Conservation (phyloP, 202 grass and related monocot genomes). For the Brachypodium distachyon region DNA sequence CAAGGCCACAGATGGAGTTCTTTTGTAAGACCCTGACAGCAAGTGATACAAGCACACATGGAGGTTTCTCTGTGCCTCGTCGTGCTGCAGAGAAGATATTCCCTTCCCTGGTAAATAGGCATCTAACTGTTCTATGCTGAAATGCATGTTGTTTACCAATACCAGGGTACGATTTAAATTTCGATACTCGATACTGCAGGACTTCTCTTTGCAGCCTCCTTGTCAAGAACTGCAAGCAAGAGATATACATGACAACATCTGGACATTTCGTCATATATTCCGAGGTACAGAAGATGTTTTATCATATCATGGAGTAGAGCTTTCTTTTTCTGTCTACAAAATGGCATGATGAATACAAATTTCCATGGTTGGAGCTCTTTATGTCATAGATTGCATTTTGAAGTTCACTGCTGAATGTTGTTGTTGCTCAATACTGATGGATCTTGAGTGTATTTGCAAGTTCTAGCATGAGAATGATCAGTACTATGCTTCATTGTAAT, state of each 20-base stretch:
- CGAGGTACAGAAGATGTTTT: conserved; percentile 44
- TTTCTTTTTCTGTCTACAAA: background rate
- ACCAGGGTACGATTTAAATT: background rate
- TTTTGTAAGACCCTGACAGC: conserved; percentile 98
- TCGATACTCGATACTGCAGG: conserved; percentile 29
- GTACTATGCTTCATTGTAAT: conserved; percentile 10
- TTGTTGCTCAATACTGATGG: background rate
- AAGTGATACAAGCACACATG: conserved; percentile 96
- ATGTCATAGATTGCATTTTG: background rate
- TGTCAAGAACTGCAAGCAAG: conserved; percentile 90
- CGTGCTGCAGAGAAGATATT: conserved; percentile 96
- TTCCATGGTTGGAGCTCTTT: no score
- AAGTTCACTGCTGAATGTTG: background rate
- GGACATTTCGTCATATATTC: conserved; percentile 98
- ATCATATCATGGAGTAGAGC: background rate
- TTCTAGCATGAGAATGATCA: no score
- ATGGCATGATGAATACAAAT: background rate
- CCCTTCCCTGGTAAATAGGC: conserved; percentile 59
- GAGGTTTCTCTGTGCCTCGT: conserved; percentile 95
- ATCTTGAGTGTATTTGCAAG: background rate
- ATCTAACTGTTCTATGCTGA: background rate
- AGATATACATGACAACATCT: conserved; percentile 85
- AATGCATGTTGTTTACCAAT: background rate
- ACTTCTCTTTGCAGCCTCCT: conserved; percentile 91
- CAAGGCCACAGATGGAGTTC: conserved; percentile 77